These are phyloP conservation scores for Rhodotorula sphaerocarpa DNA, from an alignment of 768 basidiomycete genomes.

Conservation along the genomic window DNA sequence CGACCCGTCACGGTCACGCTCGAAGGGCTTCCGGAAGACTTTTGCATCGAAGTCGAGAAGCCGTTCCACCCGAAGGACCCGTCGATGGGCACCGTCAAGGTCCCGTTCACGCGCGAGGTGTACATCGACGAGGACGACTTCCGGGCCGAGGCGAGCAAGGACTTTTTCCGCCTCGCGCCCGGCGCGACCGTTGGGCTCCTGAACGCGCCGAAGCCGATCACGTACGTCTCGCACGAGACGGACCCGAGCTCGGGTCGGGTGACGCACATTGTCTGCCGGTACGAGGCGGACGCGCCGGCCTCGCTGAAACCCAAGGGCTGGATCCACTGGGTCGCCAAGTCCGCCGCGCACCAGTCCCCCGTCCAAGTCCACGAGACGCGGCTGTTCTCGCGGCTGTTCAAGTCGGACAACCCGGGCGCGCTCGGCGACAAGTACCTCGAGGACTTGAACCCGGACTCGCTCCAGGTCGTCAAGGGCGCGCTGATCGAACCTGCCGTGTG, in stretches of 20 bases:
- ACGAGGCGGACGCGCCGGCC: conserved; percentile 55
- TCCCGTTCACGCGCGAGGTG: conserved; percentile 78
- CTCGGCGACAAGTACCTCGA: conserved; percentile 55
- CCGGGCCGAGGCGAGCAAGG: conserved; percentile 67
- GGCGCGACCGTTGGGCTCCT: conserved; percentile 96
- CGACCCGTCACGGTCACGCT: conserved; percentile 83
- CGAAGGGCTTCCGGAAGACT: conserved; percentile 81
- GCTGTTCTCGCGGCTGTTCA: conserved; percentile 87
- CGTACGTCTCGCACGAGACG: conserved; percentile 77
- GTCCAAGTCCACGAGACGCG: conserved; percentile 80
- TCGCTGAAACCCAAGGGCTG: conserved; percentile 76
- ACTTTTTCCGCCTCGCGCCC: conserved; percentile 95
- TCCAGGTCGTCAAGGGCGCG: conserved; percentile 70
- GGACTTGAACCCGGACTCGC: conserved; percentile 73
- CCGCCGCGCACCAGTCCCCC: conserved; percentile 66
- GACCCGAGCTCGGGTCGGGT: conserved; percentile 66
- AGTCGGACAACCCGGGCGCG: conserved; percentile 74
- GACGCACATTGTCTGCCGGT: conserved; percentile 64
- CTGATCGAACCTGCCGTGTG: conserved; percentile 86
- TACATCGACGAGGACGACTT: conserved; percentile 94
- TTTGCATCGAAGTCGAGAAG: conserved; percentile 72
- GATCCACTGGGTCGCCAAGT: conserved; percentile 95
- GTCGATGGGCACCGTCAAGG: conserved; percentile 66
- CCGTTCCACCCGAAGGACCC: conserved; percentile 90
- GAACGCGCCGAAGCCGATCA: conserved; percentile 83